A percentile compares a stretch with the other conserved stretches of the same genome.
Conservation (phyloP, 768 basidiomycete species). For the Tricholoma bakamatsutake region DNA sequence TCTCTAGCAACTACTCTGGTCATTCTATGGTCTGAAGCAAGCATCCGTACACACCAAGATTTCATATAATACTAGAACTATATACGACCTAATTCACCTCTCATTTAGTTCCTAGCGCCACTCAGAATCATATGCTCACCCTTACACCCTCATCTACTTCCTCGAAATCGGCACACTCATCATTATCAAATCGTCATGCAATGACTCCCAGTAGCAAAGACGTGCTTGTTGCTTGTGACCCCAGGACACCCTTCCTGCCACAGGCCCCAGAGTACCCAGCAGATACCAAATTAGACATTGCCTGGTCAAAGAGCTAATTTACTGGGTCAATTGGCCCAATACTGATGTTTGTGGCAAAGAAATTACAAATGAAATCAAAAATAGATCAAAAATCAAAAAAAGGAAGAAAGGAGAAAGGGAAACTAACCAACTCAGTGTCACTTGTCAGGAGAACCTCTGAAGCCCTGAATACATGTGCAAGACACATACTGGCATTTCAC, state of each 20-base stretch:
- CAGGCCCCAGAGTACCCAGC: constrained; percentile 14
- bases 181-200: constrained; percentile 10
- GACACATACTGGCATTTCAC: too few species aligned
- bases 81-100: not conserved
- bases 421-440: too few species aligned
- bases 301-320: too few species aligned
- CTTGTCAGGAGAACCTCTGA: too few species aligned
- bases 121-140: constrained; percentile 14
- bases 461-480: too few species aligned
- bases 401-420: too few species aligned
- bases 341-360: too few species aligned
- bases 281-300: too few species aligned
- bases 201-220: constrained; percentile 7
- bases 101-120: not conserved
- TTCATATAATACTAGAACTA: not conserved
- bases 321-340: too few species aligned
- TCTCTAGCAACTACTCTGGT: too few species aligned
- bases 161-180: constrained; percentile 12
- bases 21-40: not conserved
- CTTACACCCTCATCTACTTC: constrained; percentile 14
- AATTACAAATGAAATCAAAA: too few species aligned
- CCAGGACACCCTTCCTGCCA: constrained; percentile 5
- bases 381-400: too few species aligned
- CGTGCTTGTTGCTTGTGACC: constrained; percentile 5
- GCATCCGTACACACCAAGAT: not conserved